These are phyloP conservation scores for Coprinopsis cinerea DNA, from an alignment of 768 basidiomycete species.

Conservation along the genomic window DNA sequence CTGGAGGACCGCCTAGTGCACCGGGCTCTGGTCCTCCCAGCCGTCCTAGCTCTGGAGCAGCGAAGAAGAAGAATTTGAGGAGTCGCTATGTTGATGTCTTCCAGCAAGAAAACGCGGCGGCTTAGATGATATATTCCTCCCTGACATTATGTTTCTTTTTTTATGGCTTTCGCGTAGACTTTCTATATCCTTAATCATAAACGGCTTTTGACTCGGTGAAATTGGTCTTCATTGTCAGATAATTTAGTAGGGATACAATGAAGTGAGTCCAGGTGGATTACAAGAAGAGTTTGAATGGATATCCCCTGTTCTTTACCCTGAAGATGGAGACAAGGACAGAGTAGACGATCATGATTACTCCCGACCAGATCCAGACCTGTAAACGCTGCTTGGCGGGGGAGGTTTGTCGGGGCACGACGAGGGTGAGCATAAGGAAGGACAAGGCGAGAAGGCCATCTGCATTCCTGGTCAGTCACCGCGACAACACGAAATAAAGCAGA, in stretches of 20 bases:
- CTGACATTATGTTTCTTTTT: constrained; percentile 3
- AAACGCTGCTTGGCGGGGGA: constrained; percentile 72
- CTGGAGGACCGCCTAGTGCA: constrained; percentile 35
- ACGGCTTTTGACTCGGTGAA: neutral
- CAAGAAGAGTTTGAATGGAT: constrained; percentile 75
- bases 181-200: neutral
- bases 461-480: constrained; percentile 12
- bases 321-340: constrained; percentile 84
- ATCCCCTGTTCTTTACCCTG: constrained; percentile 84
- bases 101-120: constrained; percentile 39
- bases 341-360: constrained; percentile 76
- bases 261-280: constrained; percentile 25
- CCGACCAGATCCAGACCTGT: constrained; percentile 88
- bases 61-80: constrained; percentile 74
- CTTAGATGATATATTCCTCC: constrained; percentile 3
- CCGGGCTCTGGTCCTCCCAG: constrained; percentile 15
- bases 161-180: constrained; percentile 2
- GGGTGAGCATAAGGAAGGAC: constrained; percentile 72
- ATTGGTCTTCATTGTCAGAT: neutral
- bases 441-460: constrained; percentile 82
- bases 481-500: neutral
- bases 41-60: constrained; percentile 51
- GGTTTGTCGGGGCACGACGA: constrained; percentile 73
- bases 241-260: neutral
- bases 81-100: constrained; percentile 91